Percentiles rank a stretch among this genome's conserved stretches.
Evolutionary conservation across 306 rosid genomes (phyloP).

Genomic region (Corylus heterophylla): DNA sequence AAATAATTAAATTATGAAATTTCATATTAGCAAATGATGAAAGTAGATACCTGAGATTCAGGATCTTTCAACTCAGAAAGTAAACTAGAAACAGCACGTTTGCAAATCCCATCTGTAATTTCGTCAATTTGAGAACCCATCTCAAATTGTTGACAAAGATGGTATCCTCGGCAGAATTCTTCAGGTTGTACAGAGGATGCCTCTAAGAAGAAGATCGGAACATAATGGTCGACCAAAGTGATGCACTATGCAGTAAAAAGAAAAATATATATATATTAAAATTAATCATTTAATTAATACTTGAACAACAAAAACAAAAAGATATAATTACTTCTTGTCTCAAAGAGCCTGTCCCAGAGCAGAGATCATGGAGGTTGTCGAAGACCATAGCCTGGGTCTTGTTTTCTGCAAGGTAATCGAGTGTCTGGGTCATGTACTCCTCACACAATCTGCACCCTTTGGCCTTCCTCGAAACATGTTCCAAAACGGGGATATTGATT

Average conservation of each 20-base stretch:
- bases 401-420: constrained; percentile 44
- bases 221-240: constrained; percentile 71
- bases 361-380: constrained; percentile 28
- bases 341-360: constrained; percentile 31
- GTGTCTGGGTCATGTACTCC: constrained; percentile 43
- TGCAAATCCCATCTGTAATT: constrained; percentile 66
- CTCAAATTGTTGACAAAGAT: constrained; percentile 57
- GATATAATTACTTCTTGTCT: constrained; percentile 29
- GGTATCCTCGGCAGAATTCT: constrained; percentile 61
- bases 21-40: background rate
- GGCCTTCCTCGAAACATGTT: constrained; percentile 28
- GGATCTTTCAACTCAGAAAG: constrained; percentile 69
- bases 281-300: too few species aligned
- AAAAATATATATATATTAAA: background rate
- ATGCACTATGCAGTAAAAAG: constrained; percentile 50
- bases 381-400: constrained; percentile 49
- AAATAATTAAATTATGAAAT: too few species aligned
- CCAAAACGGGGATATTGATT: constrained; percentile 12
- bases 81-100: constrained; percentile 58
- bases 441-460: constrained; percentile 52
- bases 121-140: constrained; percentile 43
- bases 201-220: constrained; percentile 72
- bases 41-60: constrained; percentile 58
- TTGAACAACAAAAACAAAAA: background rate
- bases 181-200: constrained; percentile 49